Evolutionary conservation across 2,329 filamentous ascomycete species (phyloP).

Genomic region (Triangularia setosa): DNA sequence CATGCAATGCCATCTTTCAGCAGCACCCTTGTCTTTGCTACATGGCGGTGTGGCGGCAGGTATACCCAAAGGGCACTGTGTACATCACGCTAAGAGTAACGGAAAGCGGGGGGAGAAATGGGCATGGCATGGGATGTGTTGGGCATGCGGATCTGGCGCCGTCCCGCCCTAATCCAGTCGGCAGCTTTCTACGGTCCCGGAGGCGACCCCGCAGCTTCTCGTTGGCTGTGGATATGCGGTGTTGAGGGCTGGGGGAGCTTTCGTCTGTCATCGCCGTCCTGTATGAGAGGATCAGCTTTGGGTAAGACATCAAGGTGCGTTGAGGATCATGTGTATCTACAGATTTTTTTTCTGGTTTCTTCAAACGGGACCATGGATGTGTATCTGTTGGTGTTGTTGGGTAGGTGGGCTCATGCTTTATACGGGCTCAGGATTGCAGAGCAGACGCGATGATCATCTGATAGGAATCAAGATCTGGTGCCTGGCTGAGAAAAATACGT

Average conservation of each 20-base stretch:
- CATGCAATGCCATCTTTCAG: background rate
- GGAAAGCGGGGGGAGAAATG: background rate
- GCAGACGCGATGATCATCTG: background rate
- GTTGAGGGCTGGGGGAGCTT: background rate
- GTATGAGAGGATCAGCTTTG: background rate
- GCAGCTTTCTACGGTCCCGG: background rate
- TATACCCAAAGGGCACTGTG: background rate
- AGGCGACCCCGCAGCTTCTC: background rate
- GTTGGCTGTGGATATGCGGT: background rate
- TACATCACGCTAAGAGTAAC: background rate
- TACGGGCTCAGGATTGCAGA: background rate
- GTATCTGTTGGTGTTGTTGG: background rate
- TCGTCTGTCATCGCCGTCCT: background rate
- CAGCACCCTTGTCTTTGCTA: background rate
- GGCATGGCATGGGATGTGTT: background rate
- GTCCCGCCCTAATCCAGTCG: background rate
- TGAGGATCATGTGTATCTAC: background rate
- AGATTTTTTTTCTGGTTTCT: background rate
- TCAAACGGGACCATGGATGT: background rate
- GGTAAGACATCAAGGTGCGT: background rate
- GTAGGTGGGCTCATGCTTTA: background rate
- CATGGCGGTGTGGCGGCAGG: slow-evolving; percentile 8
- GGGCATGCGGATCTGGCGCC: background rate
- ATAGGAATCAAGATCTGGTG: background rate
- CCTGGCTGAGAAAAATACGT: too few relatives aligned